These are phyloP conservation scores for Ogataea philodendri DNA, from an alignment of 805 yeast species.

Conservation along the genomic window DNA sequence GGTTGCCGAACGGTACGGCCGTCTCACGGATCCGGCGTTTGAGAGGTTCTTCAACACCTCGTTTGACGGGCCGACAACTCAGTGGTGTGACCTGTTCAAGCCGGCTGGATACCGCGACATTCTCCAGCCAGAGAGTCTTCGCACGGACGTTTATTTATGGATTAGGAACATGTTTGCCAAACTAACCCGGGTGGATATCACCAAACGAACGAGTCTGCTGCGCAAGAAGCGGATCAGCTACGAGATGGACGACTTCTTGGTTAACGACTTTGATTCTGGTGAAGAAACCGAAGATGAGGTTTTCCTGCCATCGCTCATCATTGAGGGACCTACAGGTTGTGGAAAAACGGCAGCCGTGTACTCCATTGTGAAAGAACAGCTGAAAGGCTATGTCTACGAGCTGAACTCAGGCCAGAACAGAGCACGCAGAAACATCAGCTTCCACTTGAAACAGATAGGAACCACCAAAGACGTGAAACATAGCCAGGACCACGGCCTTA, in stretches of 20 bases:
- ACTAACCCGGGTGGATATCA: constrained; percentile 29
- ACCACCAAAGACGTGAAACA: constrained; percentile 78
- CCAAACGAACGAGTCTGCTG: constrained; percentile 26
- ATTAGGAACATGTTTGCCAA: constrained; percentile 38
- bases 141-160: constrained; percentile 38
- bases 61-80: constrained; percentile 16
- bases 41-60: constrained; percentile 4
- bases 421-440: constrained; percentile 65
- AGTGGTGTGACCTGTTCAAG: constrained; percentile 46
- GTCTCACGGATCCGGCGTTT: constrained; percentile 9
- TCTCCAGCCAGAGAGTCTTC: constrained; percentile 32
- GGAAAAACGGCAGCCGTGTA: constrained; percentile 79
- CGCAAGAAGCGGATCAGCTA: constrained; percentile 21
- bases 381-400: constrained; percentile 76
- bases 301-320: constrained; percentile 61
- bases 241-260: constrained; percentile 40
- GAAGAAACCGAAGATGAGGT: constrained; percentile 35
- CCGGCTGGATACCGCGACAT: constrained; percentile 38
- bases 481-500: constrained; percentile 49
- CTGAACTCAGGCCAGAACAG: constrained; percentile 73
- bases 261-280: constrained; percentile 28
- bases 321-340: constrained; percentile 69
- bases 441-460: constrained; percentile 70
- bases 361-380: constrained; percentile 55
- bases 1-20: constrained; percentile 6